These are phyloP conservation scores for Lichenothelia convexa DNA, from an alignment of 495 filamentous ascomycete species.

Conservation along the genomic window DNA sequence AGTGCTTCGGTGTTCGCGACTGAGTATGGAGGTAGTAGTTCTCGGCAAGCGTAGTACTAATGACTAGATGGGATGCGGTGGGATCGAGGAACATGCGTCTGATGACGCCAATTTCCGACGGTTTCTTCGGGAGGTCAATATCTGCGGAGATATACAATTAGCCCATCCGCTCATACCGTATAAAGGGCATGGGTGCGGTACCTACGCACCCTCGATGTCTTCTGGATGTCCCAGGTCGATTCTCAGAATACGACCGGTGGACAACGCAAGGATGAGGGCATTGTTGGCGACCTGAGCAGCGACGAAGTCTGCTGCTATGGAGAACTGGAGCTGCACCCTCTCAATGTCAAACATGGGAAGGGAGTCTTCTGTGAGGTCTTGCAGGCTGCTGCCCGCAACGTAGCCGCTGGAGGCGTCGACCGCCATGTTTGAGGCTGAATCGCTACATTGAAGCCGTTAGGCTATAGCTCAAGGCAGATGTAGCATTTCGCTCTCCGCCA, in stretches of 20 bases:
- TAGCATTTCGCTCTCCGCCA: no score
- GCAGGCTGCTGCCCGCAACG: slow-evolving; percentile 29
- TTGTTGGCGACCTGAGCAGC: slow-evolving; percentile 95
- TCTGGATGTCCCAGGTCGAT: slow-evolving; percentile 87
- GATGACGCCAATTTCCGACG: slow-evolving; percentile 76
- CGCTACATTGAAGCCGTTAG: no score
- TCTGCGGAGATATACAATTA: slow-evolving; percentile 32
- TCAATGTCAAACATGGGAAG: slow-evolving; percentile 88
- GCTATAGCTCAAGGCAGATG: no score
- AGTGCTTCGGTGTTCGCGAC: slow-evolving; percentile 63
- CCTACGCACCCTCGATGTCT: slow-evolving; percentile 68
- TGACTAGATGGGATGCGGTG: slow-evolving; percentile 81
- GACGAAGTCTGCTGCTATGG: slow-evolving; percentile 81
- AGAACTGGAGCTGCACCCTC: slow-evolving; percentile 77
- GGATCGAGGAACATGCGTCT: slow-evolving; percentile 93
- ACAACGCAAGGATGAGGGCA: slow-evolving; percentile 77
- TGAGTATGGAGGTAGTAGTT: slow-evolving; percentile 97
- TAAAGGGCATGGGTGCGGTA: not conserved
- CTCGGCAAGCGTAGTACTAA: slow-evolving; percentile 78
- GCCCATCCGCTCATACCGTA: slow-evolving; percentile 5
- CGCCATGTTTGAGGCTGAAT: slow-evolving; percentile 33
- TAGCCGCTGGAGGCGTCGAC: slow-evolving; percentile 35
- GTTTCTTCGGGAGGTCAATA: slow-evolving; percentile 90
- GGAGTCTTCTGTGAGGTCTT: slow-evolving; percentile 41
- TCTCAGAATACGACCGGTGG: slow-evolving; percentile 70